Percentiles rank a stretch among this genome's conserved stretches.
Evolutionary conservation across 331 rosid species (phyloP).

Genomic region (Saraca asoca): DNA sequence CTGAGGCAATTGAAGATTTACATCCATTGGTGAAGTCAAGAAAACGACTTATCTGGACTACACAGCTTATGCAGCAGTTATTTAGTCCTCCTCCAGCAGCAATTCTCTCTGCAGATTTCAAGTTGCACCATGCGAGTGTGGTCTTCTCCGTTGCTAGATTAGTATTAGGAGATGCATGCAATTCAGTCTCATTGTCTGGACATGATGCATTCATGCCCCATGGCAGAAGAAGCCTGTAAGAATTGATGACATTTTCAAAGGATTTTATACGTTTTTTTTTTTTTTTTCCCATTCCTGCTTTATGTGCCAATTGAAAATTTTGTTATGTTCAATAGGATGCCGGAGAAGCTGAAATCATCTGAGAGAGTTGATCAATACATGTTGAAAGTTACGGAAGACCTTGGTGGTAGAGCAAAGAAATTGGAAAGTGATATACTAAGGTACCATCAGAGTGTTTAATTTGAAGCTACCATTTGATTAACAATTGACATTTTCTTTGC

Average conservation of each 20-base stretch:
- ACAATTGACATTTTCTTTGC: slow-evolving; percentile 33
- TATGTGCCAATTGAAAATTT: slow-evolving; percentile 34
- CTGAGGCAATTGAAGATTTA: slow-evolving; percentile 67
- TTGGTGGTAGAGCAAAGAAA: slow-evolving; percentile 61
- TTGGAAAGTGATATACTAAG: slow-evolving; percentile 80
- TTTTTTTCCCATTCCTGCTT: slow-evolving; percentile 22
- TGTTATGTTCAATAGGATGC: slow-evolving; percentile 49
- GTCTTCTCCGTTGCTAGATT: slow-evolving; percentile 71
- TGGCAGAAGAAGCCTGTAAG: slow-evolving; percentile 67
- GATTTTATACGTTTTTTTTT: slow-evolving; percentile 14
- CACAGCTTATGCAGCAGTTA: slow-evolving; percentile 90
- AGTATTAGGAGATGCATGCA: slow-evolving; percentile 81
- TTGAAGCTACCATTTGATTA: background rate
- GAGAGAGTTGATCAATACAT: slow-evolving; percentile 50
- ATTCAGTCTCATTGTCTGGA: slow-evolving; percentile 58
- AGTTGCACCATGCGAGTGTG: slow-evolving; percentile 62
- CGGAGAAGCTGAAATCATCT: slow-evolving; percentile 49
- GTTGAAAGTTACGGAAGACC: slow-evolving; percentile 66
- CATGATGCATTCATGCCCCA: slow-evolving; percentile 38
- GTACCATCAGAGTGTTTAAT: slow-evolving; percentile 46
- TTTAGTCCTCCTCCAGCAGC: slow-evolving; percentile 68
- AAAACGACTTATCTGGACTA: slow-evolving; percentile 78
- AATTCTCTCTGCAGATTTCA: slow-evolving; percentile 70
- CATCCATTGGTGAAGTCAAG: slow-evolving; percentile 51
- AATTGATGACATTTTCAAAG: slow-evolving; percentile 13